Conservation (phyloP, 164 flowering plant genomes). For the Sextonia rubra region DNA sequence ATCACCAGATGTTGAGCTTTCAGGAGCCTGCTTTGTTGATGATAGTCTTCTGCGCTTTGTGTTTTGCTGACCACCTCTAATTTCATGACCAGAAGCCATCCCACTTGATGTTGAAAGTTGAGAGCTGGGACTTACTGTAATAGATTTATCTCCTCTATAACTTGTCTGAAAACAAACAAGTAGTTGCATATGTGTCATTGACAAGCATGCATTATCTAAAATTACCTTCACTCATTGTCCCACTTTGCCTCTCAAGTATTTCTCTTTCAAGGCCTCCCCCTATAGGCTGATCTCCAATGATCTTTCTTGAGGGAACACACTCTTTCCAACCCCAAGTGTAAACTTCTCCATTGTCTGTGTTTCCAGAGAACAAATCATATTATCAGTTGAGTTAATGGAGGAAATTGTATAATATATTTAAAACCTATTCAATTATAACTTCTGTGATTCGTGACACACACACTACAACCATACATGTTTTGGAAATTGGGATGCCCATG, state of each 20-base stretch:
- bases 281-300: constrained; percentile 49
- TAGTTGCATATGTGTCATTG: constrained; percentile 1
- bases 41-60: constrained; percentile 74
- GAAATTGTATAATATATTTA: background rate
- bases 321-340: constrained; percentile 99
- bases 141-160: constrained; percentile 15
- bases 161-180: constrained; percentile 20
- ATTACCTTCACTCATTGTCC: constrained; percentile 60
- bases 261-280: constrained; percentile 47
- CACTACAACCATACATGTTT: background rate
- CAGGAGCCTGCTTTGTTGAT: constrained; percentile 60
- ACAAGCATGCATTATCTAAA: background rate
- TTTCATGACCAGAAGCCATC: constrained; percentile 34
- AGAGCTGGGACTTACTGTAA: constrained; percentile 68
- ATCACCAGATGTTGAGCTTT: constrained; percentile 68
- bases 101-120: constrained; percentile 55
- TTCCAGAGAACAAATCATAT: background rate
- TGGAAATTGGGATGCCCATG: background rate
- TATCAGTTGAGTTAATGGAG: background rate
- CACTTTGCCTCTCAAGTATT: constrained; percentile 39
- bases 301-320: constrained; percentile 90
- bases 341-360: constrained; percentile 66
- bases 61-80: constrained; percentile 53
- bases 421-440: background rate
- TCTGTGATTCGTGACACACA: background rate